Evolutionary conservation across 495 filamentous ascomycete genomes (phyloP).

Genomic region (Hyaloscypha bicolor): DNA sequence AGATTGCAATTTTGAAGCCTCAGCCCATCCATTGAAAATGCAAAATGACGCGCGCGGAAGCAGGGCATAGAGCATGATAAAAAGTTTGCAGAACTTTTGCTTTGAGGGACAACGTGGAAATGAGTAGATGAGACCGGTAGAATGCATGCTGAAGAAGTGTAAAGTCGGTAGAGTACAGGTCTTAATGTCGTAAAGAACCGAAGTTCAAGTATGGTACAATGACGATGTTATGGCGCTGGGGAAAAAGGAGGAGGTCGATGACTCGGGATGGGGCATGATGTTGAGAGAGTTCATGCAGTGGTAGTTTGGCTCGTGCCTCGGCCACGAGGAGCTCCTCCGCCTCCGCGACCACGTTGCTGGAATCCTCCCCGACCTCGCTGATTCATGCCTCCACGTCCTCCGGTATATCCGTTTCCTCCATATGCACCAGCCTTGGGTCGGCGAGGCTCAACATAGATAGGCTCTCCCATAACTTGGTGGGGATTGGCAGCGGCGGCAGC

Average conservation of each 20-base stretch:
- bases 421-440: slow-evolving; percentile 71
- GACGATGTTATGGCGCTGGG: slow-evolving; percentile 20
- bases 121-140: slow-evolving; percentile 8
- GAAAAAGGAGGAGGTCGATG: slow-evolving; percentile 10
- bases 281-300: slow-evolving; percentile 40
- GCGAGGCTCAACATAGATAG: slow-evolving; percentile 85
- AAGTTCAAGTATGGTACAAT: slow-evolving; percentile 32
- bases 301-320: slow-evolving; percentile 45
- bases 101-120: slow-evolving; percentile 7
- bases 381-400: slow-evolving; percentile 55
- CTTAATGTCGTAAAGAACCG: slow-evolving; percentile 23
- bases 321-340: slow-evolving; percentile 41
- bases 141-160: slow-evolving; percentile 15
- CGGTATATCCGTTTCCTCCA: slow-evolving; percentile 63
- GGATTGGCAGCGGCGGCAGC: slow-evolving; percentile 85
- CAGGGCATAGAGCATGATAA: slow-evolving; percentile 18
- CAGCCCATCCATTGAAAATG: slow-evolving; percentile 26
- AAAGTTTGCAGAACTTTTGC: slow-evolving; percentile 21
- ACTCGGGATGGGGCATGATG: slow-evolving; percentile 1
- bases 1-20: slow-evolving; percentile 4
- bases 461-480: slow-evolving; percentile 77
- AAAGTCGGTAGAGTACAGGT: slow-evolving; percentile 32
- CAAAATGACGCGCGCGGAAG: slow-evolving; percentile 17
- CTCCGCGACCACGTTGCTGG: slow-evolving; percentile 65
- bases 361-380: slow-evolving; percentile 70